Percentiles rank a stretch among this genome's conserved stretches.
Conservation (phyloP, 2,329 filamentous ascomycete species). For the Botrytis galanthina region DNA sequence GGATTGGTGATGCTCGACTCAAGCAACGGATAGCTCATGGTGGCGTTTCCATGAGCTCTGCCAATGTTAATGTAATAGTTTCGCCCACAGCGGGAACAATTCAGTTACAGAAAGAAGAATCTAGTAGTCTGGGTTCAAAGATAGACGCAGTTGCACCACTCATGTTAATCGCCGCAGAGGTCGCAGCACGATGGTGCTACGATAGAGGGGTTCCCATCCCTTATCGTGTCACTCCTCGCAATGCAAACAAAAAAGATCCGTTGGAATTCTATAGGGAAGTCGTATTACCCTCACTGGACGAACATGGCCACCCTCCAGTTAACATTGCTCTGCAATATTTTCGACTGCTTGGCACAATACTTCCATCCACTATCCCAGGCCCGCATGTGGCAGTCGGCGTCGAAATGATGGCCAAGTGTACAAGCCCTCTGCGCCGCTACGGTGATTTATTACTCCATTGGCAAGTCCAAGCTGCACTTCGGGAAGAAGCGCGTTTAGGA, state of each 20-base stretch:
- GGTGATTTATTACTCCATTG: slow-evolving; percentile 63
- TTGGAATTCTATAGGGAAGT: slow-evolving; percentile 29
- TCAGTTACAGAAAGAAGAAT: slow-evolving; percentile 3
- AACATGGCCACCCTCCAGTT: slow-evolving; percentile 21
- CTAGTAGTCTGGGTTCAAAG: neutral
- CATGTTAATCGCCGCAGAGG: slow-evolving; percentile 62
- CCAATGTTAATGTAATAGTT: neutral
- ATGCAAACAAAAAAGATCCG: slow-evolving; percentile 31
- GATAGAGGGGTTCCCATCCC: slow-evolving; percentile 57
- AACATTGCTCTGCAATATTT: slow-evolving; percentile 31
- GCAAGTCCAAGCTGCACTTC: slow-evolving; percentile 61
- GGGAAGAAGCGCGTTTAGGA: slow-evolving; percentile 44
- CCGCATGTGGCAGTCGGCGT: slow-evolving; percentile 58
- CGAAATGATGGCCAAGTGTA: slow-evolving; percentile 61
- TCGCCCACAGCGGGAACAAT: slow-evolving; percentile 1
- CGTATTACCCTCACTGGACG: slow-evolving; percentile 30
- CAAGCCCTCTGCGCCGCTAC: slow-evolving; percentile 65
- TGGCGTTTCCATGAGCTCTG: slow-evolving; percentile 12
- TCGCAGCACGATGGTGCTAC: slow-evolving; percentile 60
- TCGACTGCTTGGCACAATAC: slow-evolving; percentile 48
- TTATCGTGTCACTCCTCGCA: slow-evolving; percentile 45
- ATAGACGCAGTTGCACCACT: slow-evolving; percentile 33
- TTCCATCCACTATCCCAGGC: slow-evolving; percentile 52
- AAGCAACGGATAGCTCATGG: slow-evolving; percentile 20
- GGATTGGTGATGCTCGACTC: slow-evolving; percentile 45